A percentile compares a stretch with the other conserved stretches of the same genome.
These are phyloP conservation scores for Suhomyces bribrorum DNA, from an alignment of 1,139 yeast genomes.

Conservation along the genomic window DNA sequence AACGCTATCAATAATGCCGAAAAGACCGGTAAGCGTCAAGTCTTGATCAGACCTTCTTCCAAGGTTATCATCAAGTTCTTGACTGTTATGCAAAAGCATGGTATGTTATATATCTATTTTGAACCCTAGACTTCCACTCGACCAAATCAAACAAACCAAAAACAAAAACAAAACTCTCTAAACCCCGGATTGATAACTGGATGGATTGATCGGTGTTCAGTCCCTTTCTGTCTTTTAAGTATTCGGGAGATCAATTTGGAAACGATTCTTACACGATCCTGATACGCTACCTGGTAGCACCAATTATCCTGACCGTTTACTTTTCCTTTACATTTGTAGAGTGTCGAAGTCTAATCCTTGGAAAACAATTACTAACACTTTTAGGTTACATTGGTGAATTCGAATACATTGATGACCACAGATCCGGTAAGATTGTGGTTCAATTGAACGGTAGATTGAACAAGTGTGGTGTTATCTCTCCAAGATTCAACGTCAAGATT, in stretches of 20 bases:
- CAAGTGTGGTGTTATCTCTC: constrained; percentile 98
- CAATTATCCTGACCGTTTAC: constrained; percentile 58
- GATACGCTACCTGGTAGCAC: constrained; percentile 24
- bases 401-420: constrained; percentile 98
- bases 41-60: constrained; percentile 96
- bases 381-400: constrained; percentile 94
- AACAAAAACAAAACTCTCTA: too few species aligned
- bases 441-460: constrained; percentile 97
- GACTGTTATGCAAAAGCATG: constrained; percentile 98
- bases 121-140: too few species aligned
- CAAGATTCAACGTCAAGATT: constrained; percentile 95
- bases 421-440: constrained; percentile 96
- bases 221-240: constrained; percentile 98
- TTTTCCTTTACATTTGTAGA: constrained; percentile 62
- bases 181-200: constrained; percentile 94
- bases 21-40: constrained; percentile 99
- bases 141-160: too few species aligned
- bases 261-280: constrained; percentile 78
- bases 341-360: not conserved
- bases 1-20: constrained; percentile 99
- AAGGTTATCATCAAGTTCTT: constrained; percentile 97
- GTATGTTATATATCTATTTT: too few species aligned
- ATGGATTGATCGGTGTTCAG: constrained; percentile 85
- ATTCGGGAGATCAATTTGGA: constrained; percentile 83
- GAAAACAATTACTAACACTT: constrained; percentile 24